These are phyloP conservation scores for Penicillium chermesinum DNA, from an alignment of 495 filamentous ascomycete species.

Conservation along the genomic window DNA sequence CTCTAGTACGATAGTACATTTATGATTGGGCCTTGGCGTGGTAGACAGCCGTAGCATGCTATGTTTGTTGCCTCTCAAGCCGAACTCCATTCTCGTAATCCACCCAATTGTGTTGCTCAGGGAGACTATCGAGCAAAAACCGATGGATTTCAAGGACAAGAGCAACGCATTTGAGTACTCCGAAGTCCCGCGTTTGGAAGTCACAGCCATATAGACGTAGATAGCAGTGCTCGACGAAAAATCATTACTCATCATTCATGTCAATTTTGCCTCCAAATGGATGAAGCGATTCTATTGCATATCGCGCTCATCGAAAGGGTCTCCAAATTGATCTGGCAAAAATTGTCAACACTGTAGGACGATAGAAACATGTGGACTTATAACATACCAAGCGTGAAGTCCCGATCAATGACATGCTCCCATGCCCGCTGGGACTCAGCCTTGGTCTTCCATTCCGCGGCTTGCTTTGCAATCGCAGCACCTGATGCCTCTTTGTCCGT, in stretches of 20 bases:
- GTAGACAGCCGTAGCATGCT: no score
- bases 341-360: neutral
- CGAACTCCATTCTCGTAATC: no score
- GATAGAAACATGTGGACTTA: neutral
- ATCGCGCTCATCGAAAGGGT: conserved; percentile 57
- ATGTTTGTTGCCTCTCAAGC: no score
- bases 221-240: neutral
- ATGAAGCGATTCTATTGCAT: conserved; percentile 44
- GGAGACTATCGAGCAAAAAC: no score
- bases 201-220: no score
- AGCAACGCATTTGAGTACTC: no score
- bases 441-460: conserved; percentile 54
- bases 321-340: conserved; percentile 46
- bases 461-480: conserved; percentile 32
- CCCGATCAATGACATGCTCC: conserved; percentile 44
- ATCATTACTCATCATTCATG: conserved; percentile 33
- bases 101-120: no score
- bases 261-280: conserved; percentile 33
- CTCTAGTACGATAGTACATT: no score
- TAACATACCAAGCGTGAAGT: conserved; percentile 43
- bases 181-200: no score
- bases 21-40: no score
- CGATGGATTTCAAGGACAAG: no score
- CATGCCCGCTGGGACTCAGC: conserved; percentile 55
- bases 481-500: neutral